phyloP scores from a whole-genome alignment of 2,329 filamentous ascomycete genomes.

The Aspergillus pseudoviridinutans region DNA sequence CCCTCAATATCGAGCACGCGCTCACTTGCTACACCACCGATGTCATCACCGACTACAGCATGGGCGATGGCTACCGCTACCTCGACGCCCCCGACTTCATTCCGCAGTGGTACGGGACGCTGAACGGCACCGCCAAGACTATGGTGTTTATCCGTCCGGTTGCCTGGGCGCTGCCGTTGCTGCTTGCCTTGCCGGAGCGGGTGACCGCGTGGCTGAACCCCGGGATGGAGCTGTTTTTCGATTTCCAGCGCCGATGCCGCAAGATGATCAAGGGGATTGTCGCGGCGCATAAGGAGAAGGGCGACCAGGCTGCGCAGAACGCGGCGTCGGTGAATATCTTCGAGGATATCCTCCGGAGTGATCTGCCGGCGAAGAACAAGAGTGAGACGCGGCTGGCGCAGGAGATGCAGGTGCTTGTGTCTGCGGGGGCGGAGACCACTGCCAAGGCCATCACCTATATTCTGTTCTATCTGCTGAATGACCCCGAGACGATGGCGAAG shows the following conservation, averaged over 20 bases:
- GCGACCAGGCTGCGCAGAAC: not conserved
- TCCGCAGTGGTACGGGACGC: constrained; percentile 27
- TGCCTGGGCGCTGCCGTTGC: constrained; percentile 17
- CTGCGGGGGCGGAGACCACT: constrained; percentile 33
- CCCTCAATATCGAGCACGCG: constrained; percentile 24
- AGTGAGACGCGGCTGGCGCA: constrained; percentile 26
- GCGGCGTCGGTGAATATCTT: constrained; percentile 22
- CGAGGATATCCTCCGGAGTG: constrained; percentile 25
- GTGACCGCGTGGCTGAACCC: constrained; percentile 18
- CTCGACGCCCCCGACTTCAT: constrained; percentile 29
- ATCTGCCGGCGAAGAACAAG: constrained; percentile 32
- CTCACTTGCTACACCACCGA: constrained; percentile 44
- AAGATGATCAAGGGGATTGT: constrained; percentile 10
- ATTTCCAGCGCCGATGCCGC: constrained; percentile 16
- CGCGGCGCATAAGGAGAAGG: constrained; percentile 3
- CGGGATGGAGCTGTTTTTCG: constrained; percentile 18
- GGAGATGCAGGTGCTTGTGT: constrained; percentile 27
- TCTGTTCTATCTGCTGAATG: constrained; percentile 18
- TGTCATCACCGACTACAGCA: constrained; percentile 44
- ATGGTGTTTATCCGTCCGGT: constrained; percentile 20
- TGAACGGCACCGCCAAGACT: constrained; percentile 20
- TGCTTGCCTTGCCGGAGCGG: constrained; percentile 17
- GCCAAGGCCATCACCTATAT: constrained; percentile 21
- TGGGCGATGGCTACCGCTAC: constrained; percentile 28
- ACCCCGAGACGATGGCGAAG: constrained; percentile 12